phyloP scores from a whole-genome alignment of 192 early-diverging fungal genomes.

The Paraglomus brasilianum region DNA sequence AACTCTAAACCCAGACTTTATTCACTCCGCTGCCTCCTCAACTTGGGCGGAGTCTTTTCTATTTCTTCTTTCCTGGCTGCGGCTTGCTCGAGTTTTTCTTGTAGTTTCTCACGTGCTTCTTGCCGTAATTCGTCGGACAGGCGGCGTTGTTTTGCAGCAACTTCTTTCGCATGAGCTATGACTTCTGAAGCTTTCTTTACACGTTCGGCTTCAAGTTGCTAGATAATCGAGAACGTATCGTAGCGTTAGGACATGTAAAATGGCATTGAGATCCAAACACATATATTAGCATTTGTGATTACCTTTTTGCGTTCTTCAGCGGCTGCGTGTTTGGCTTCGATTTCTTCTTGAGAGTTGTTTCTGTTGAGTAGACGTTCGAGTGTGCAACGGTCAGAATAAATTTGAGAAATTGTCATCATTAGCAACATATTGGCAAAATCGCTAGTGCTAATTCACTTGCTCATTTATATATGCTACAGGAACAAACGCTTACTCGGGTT shows the following conservation, averaged over 20 bases:
- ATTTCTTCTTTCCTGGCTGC: too few species aligned
- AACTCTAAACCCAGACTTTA: too few species aligned
- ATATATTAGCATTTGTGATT: not conserved
- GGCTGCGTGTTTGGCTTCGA: constrained; percentile 5
- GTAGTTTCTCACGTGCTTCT: too few species aligned
- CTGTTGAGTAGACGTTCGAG: not conserved
- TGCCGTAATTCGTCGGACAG: constrained; percentile 26
- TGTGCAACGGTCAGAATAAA: too few species aligned
- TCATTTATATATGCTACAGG: too few species aligned
- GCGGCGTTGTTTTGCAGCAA: constrained; percentile 16
- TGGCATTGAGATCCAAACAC: not conserved
- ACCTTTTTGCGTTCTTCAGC: constrained; percentile 30
- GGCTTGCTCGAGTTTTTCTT: too few species aligned
- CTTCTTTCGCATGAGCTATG: constrained; percentile 22
- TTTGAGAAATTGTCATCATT: too few species aligned
- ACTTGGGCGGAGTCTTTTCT: too few species aligned
- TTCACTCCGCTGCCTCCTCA: too few species aligned
- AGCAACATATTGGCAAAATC: too few species aligned
- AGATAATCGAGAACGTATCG: not conserved
- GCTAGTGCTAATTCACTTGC: not conserved
- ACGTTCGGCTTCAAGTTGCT: not conserved
- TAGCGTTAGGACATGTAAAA: not conserved
- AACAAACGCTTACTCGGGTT: too few species aligned
- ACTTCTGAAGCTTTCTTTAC: constrained; percentile 10
- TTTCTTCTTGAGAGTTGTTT: constrained; percentile 17